These are phyloP conservation scores for Fusarium verticillioides DNA, from an alignment of 2,329 filamentous ascomycete species.

Conservation along the genomic window DNA sequence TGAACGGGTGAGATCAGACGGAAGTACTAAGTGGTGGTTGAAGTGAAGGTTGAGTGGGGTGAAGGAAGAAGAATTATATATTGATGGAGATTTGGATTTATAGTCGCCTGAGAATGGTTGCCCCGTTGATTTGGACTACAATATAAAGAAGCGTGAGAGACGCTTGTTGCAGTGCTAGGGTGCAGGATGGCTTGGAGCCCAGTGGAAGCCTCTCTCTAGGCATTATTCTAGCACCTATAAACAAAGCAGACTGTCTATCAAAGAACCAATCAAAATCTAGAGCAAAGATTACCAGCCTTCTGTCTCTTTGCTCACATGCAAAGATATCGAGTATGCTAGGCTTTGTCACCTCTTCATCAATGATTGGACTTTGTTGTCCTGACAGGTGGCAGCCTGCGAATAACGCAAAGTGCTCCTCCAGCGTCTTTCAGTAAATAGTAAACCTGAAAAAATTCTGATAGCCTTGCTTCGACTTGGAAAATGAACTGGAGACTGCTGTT, in stretches of 20 bases:
- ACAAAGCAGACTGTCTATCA: conserved; percentile 15
- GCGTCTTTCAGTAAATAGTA: too few relatives aligned
- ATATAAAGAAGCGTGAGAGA: background rate
- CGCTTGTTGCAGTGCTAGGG: background rate
- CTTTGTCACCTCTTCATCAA: background rate
- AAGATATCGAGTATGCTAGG: rapidly evolving
- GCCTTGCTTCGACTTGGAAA: too few relatives aligned
- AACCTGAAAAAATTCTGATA: too few relatives aligned
- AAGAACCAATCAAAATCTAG: conserved; percentile 1
- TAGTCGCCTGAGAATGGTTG: background rate
- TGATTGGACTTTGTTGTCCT: background rate
- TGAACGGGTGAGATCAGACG: background rate
- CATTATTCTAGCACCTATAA: background rate
- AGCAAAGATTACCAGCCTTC: background rate
- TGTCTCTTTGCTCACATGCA: background rate
- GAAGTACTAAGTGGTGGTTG: background rate
- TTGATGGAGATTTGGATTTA: background rate
- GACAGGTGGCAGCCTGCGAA: background rate
- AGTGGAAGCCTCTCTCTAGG: background rate
- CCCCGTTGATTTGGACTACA: background rate
- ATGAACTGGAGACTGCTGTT: rapidly evolving
- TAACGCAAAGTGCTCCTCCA: too few relatives aligned
- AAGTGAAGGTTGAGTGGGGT: background rate
- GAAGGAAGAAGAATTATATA: background rate
- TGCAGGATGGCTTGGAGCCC: background rate